These are phyloP conservation scores for Furcasterigmium furcatum DNA, from an alignment of 2,329 filamentous ascomycete genomes.

Conservation along the genomic window DNA sequence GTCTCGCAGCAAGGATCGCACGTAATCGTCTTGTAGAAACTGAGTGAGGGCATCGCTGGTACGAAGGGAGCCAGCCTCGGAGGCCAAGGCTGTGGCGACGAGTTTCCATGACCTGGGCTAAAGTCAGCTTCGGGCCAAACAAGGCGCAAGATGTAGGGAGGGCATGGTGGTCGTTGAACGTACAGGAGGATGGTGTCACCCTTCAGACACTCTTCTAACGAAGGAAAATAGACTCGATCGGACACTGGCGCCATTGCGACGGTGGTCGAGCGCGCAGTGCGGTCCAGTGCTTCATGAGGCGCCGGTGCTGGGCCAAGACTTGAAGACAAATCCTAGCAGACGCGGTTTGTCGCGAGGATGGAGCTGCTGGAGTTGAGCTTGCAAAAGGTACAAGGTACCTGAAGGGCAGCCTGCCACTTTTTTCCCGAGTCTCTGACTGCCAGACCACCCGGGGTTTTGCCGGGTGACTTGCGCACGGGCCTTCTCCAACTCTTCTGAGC, in stretches of 20 bases:
- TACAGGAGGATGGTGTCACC: constrained; percentile 80
- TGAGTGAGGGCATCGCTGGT: constrained; percentile 53
- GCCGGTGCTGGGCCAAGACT: constrained; percentile 7
- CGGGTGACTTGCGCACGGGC: background rate
- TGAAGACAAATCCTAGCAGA: constrained; percentile 12
- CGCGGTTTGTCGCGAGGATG: constrained; percentile 8
- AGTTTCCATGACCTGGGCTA: constrained; percentile 57
- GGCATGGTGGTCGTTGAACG: constrained; percentile 27
- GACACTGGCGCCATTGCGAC: constrained; percentile 68
- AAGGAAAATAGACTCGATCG: constrained; percentile 74
- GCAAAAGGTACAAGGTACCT: background rate
- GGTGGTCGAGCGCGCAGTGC: constrained; percentile 20
- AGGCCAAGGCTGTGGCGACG: constrained; percentile 50
- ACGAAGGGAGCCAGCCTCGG: constrained; percentile 55
- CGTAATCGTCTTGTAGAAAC: constrained; percentile 70
- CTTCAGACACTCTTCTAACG: constrained; percentile 79
- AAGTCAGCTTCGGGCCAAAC: constrained; percentile 1
- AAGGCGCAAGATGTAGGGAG: constrained; percentile 4
- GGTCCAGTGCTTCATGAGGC: constrained; percentile 12
- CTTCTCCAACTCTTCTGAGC: background rate
- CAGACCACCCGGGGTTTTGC: constrained; percentile 1
- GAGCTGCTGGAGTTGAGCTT: constrained; percentile 5
- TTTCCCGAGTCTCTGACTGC: background rate
- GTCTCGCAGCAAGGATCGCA: constrained; percentile 64
- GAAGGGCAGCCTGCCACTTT: background rate